Conservation (phyloP, 352 stramenopile genomes). For the Pythium insidiosum region DNA sequence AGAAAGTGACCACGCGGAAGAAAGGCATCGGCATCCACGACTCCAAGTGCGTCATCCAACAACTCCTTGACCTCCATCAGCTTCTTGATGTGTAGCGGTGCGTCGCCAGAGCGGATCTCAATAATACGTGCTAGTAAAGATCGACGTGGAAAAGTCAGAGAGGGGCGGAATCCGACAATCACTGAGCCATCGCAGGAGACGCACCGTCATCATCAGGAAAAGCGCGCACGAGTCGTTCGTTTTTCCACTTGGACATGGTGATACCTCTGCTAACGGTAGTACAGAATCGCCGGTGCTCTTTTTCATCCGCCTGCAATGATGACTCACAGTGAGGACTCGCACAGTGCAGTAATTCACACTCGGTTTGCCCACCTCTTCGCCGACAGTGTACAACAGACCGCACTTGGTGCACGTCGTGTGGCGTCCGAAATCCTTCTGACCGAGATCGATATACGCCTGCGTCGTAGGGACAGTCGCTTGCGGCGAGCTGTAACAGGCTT, state of each 20-base stretch:
- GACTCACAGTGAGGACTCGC: neutral
- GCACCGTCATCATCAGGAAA: slow-evolving; percentile 29
- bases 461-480: slow-evolving; percentile 12
- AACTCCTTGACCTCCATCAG: slow-evolving; percentile 60
- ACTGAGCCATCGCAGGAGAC: neutral
- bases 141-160: neutral
- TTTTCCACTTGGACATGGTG: slow-evolving; percentile 57
- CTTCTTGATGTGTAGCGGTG: slow-evolving; percentile 55
- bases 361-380: slow-evolving; percentile 31
- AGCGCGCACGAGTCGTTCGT: slow-evolving; percentile 34
- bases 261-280: slow-evolving; percentile 30
- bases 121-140: slow-evolving; percentile 34
- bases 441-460: slow-evolving; percentile 72
- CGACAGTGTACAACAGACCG: slow-evolving; percentile 61
- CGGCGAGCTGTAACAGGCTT: slow-evolving; percentile 2
- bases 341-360: neutral
- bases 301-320: slow-evolving; percentile 47
- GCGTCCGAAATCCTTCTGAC: slow-evolving; percentile 61
- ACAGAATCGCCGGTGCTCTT: slow-evolving; percentile 60
- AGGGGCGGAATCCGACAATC: neutral
- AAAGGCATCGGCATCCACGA: slow-evolving; percentile 41
- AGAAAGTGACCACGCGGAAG: slow-evolving; percentile 51
- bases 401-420: slow-evolving; percentile 50
- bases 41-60: slow-evolving; percentile 65
- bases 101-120: slow-evolving; percentile 49